These are phyloP conservation scores for Zygotorulaspora florentina DNA, from an alignment of 805 yeast genomes.

Conservation along the genomic window DNA sequence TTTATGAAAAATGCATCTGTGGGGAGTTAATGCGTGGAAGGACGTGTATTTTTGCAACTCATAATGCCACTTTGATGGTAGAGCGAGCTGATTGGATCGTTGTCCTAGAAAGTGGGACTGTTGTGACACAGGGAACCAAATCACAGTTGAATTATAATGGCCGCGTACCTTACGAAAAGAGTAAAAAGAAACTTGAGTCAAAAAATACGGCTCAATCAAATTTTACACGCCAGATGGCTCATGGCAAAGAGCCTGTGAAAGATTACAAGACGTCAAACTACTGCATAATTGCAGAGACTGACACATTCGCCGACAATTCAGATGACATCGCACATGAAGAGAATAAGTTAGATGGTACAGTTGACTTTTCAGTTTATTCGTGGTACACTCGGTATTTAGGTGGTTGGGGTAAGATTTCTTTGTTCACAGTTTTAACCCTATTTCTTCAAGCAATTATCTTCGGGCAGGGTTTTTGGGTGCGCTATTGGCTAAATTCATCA, in stretches of 20 bases:
- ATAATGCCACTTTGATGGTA: slow-evolving; percentile 79
- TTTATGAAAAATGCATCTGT: slow-evolving; percentile 77
- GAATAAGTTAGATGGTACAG: slow-evolving; percentile 71
- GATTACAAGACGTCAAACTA: neutral
- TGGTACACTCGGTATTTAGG: slow-evolving; percentile 64
- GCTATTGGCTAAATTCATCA: neutral
- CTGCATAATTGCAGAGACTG: neutral
- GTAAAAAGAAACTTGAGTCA: slow-evolving; percentile 23
- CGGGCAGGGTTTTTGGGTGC: neutral
- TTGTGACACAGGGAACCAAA: slow-evolving; percentile 69
- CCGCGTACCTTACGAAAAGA: slow-evolving; percentile 52
- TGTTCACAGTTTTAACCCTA: slow-evolving; percentile 4
- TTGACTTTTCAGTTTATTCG: slow-evolving; percentile 59
- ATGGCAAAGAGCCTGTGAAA: slow-evolving; percentile 33
- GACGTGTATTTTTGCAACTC: slow-evolving; percentile 82
- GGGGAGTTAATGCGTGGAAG: slow-evolving; percentile 76
- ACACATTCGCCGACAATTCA: too few relatives aligned
- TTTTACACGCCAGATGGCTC: slow-evolving; percentile 33
- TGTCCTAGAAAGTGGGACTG: slow-evolving; percentile 72
- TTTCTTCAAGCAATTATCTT: slow-evolving; percentile 4
- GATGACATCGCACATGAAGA: slow-evolving; percentile 70
- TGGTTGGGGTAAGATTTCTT: slow-evolving; percentile 59
- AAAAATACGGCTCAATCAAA: slow-evolving; percentile 30
- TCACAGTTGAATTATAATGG: slow-evolving; percentile 56
- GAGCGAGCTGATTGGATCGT: slow-evolving; percentile 70